phyloP scores from a whole-genome alignment of 306 rosid genomes.

The Casuarina cunninghamiana region DNA sequence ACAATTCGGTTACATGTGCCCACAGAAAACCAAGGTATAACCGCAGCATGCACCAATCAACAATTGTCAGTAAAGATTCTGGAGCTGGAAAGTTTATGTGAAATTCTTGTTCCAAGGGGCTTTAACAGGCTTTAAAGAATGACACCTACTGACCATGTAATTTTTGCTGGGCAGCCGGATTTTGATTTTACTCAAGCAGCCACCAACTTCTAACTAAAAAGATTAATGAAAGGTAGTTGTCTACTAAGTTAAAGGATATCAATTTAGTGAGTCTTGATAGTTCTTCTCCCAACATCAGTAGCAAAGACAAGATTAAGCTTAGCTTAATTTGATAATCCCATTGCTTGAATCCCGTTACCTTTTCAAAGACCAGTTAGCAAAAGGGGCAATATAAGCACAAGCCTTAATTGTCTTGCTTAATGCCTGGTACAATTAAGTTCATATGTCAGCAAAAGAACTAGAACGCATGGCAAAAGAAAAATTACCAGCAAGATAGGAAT shows the following conservation, averaged over 20 bases:
- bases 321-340: neutral
- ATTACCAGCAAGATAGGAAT: neutral
- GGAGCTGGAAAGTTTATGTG: too few relatives aligned
- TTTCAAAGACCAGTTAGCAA: conserved; percentile 62
- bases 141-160: too few relatives aligned
- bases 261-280: neutral
- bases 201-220: too few relatives aligned
- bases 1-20: neutral
- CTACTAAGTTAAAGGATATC: neutral
- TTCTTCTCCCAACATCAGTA: neutral
- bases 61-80: too few relatives aligned
- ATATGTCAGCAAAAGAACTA: conserved; percentile 34
- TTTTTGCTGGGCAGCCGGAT: too few relatives aligned
- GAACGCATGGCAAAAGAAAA: conserved; percentile 27
- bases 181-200: too few relatives aligned
- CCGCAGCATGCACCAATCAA: conserved; percentile 10
- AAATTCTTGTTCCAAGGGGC: too few relatives aligned
- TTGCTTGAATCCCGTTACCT: conserved; percentile 44
- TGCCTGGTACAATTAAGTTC: conserved; percentile 56
- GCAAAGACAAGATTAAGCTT: neutral
- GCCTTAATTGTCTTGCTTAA: conserved; percentile 43
- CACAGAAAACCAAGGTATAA: neutral
- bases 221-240: conserved; percentile 1
- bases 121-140: too few relatives aligned
- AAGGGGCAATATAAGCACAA: conserved; percentile 53